Percentiles rank a stretch among this genome's conserved stretches.
Conservation (phyloP, 73 alveolate species). For the Urostyla sp. region DNA sequence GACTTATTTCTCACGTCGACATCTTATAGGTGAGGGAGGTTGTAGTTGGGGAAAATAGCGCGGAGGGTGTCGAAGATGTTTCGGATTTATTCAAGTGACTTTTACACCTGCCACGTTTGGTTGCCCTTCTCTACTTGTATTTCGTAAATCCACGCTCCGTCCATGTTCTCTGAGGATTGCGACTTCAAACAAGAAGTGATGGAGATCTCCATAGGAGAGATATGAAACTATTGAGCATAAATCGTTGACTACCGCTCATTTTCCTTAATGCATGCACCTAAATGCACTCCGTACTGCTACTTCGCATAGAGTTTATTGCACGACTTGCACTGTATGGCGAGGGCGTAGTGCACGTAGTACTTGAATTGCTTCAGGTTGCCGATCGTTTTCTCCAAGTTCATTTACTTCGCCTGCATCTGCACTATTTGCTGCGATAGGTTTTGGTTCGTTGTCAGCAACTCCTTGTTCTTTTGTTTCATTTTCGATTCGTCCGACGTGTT, state of each 20-base stretch:
- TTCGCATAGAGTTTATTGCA: constrained; percentile 51
- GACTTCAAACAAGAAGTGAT: too few species aligned
- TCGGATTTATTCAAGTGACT: constrained; percentile 34
- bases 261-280: constrained; percentile 31
- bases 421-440: constrained; percentile 30
- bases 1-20: neutral
- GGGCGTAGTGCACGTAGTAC: constrained; percentile 25
- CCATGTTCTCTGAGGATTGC: constrained; percentile 17
- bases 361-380: constrained; percentile 32
- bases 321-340: constrained; percentile 48
- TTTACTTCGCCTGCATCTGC: constrained; percentile 28
- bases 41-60: constrained; percentile 39
- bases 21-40: constrained; percentile 42
- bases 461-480: constrained; percentile 16
- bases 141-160: constrained; percentile 18
- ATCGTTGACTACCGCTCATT: constrained; percentile 31
- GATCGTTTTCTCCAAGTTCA: constrained; percentile 39
- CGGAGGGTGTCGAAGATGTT: constrained; percentile 35
- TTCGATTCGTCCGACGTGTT: constrained; percentile 5
- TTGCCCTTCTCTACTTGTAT: constrained; percentile 18
- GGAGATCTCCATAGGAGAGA: constrained; percentile 38
- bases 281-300: constrained; percentile 18
- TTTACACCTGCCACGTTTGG: constrained; percentile 12
- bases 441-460: constrained; percentile 21
- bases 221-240: constrained; percentile 15